Base-by-base conservation (phyloP, 257 asterid genomes). In the Ballota nigra region DNA sequence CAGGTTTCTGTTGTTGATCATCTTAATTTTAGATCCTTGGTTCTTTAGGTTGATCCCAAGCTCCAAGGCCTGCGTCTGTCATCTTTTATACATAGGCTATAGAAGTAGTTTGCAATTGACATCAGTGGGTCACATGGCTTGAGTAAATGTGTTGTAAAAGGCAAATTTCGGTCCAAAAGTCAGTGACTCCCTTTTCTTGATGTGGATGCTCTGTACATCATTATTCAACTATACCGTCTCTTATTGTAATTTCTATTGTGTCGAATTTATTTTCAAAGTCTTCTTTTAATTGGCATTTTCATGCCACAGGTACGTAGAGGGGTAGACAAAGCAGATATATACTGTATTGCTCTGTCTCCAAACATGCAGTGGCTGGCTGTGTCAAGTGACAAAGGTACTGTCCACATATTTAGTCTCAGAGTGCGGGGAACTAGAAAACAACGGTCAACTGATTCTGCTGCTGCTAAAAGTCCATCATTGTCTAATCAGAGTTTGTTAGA, bases 371-470 rank as follows among this genome's bases (percentile, higher is more conserved):
- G 98, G 98, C 79, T 93, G 84, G 96, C 88, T 6, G 92, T 93
- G 78, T 88, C 97, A 0, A 93, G 98, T 76, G 98, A 89, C 85
- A 93, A 90, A 85, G 95, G 97, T 72, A 93, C 98, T 28, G 84
- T 93, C 64, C 98, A 93, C 84, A 85, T 93, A 76, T 90, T 90
- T 78, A 85, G 89, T 83, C 98, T 93, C 47, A 85, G 94, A 80
- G 98, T 88, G 57, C 87, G 94, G 47, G 89, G 89, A 65, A 81
- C 77, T 53, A 89, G 96, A 66, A 89, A 85, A 74, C 92, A 87
- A 71, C 83, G 64, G 61, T 63, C 92, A 70, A 73, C 81, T 78
- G 88, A 83, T 74, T 52, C 78, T 47, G 28, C 66, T 62, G 77
- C 83, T 76, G 80, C 77, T 76, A 86, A 69, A 69, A 77, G 70